Evolutionary conservation across 208 protist species (phyloP), one percentile per base, ranked within the genome.

Genomic region (Trypanosoma scelopori): DNA sequence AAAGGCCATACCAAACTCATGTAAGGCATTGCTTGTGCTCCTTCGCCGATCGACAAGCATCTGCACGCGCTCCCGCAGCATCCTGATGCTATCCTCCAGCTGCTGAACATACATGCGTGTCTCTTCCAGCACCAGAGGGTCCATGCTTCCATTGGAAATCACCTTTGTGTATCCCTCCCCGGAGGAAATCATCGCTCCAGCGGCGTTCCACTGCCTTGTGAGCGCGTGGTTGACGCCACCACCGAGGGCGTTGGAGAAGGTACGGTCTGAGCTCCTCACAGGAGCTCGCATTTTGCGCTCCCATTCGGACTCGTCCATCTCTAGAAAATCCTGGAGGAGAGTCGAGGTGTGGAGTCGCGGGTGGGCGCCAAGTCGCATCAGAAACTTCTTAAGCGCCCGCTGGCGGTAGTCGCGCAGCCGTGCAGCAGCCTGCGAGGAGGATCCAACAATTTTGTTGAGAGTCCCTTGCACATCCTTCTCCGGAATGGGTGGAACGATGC

Each of bases 401-500:
- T 89, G 88, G 11, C 91, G 78, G 76, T 95, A 97, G 52, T 92
- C 85, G 20, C 84, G 71, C 39, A 91, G 53, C 13, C 56, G 65
- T 23, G 70, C 55, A 4, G 56, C 63, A 43, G 50, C 48, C 63
- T 71, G 22, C 46, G 65, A 50, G 45, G n/a, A 16, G 45, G 62
- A 59, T 20, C 63, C 62, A 20, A 84, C 59, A 43, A 85, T 71
- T 70, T 67, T 81, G 30, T 80, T 64, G 47, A 97, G 49, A 37
- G 85, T 88, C 23, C 86, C 86, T 48, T 81, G 65, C 46, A 93
- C 60, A 30, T 92, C 86, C 80, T 97, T 97, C 69, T 92, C 85
- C 0, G 93, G 93, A 27, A 97, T 85, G 15, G 91, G 91, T 11
- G 93, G 91, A 16, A 94, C 66, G 39, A 97, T 86, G 66, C 86